phyloP scores from a whole-genome alignment of 768 basidiomycete species.

The Tylopilus vinaceipallidus region DNA sequence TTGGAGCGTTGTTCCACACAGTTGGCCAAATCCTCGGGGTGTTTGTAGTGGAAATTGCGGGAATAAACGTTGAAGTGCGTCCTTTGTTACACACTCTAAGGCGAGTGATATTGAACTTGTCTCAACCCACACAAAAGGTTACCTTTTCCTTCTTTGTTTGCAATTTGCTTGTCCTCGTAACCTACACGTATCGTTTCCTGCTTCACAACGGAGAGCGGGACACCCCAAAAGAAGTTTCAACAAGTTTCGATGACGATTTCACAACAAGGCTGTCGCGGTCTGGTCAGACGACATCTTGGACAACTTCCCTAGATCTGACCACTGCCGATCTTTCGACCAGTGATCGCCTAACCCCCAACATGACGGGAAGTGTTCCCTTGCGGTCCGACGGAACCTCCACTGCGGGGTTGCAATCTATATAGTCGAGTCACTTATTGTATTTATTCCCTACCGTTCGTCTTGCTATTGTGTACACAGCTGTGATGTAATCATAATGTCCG shows the following conservation, averaged over 20 bases:
- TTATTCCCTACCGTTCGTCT: no score
- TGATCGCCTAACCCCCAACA: not conserved
- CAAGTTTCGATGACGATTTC: slow-evolving; percentile 16
- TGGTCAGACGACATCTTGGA: not conserved
- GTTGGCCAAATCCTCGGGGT: slow-evolving; percentile 11
- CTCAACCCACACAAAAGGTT: slow-evolving; percentile 3
- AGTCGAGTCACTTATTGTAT: not conserved
- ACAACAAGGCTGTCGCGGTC: not conserved
- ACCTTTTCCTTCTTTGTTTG: slow-evolving; percentile 19
- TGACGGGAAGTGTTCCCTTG: not conserved
- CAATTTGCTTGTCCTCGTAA: slow-evolving; percentile 24
- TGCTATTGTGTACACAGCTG: no score
- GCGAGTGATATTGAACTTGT: not conserved
- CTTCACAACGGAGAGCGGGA: no score
- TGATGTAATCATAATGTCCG: no score
- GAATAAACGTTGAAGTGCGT: slow-evolving; percentile 20
- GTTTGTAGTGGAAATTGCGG: slow-evolving; percentile 1
- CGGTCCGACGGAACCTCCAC: no score
- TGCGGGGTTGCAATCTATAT: no score
- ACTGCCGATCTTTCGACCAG: slow-evolving; percentile 4
- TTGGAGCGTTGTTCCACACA: slow-evolving; percentile 16
- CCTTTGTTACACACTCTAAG: not conserved
- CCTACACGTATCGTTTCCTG: slow-evolving; percentile 14
- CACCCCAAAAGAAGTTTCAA: not conserved
- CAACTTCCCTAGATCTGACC: no score